These are phyloP conservation scores for Sextonia rubra DNA, from an alignment of 164 flowering plant genomes.

Conservation along the genomic window DNA sequence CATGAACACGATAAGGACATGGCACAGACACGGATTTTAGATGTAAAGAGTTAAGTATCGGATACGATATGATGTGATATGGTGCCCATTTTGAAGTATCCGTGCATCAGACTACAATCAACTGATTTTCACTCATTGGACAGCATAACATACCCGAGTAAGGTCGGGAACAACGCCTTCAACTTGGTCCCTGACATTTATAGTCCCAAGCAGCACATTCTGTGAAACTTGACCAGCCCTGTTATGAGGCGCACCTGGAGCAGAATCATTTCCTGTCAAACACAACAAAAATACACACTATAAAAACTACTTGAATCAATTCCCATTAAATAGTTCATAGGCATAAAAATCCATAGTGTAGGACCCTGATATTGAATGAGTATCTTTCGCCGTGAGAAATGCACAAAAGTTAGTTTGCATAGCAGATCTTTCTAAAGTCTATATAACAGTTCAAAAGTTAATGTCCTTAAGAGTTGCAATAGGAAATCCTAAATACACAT, in stretches of 20 bases:
- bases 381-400: no score
- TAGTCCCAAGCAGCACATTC: conserved; percentile 86
- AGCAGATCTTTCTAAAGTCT: no score
- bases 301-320: background rate
- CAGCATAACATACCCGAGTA: conserved; percentile 45
- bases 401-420: no score
- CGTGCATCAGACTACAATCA: no score
- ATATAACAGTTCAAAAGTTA: no score
- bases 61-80: no score
- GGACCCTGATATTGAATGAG: background rate
- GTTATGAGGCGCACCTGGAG: conserved; percentile 46
- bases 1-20: no score
- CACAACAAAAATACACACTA: conserved; percentile 1
- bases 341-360: background rate
- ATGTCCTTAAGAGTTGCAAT: no score
- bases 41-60: no score
- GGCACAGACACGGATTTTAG: no score
- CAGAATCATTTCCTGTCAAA: conserved; percentile 54
- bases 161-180: conserved; percentile 71
- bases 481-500: no score
- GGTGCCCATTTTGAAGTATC: no score
- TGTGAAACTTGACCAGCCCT: conserved; percentile 85
- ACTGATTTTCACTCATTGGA: background rate
- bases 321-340: background rate
- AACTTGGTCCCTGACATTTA: conserved; percentile 81